phyloP scores from a whole-genome alignment of 2,329 filamentous ascomycete genomes.

The Gliomastix tumulicola region DNA sequence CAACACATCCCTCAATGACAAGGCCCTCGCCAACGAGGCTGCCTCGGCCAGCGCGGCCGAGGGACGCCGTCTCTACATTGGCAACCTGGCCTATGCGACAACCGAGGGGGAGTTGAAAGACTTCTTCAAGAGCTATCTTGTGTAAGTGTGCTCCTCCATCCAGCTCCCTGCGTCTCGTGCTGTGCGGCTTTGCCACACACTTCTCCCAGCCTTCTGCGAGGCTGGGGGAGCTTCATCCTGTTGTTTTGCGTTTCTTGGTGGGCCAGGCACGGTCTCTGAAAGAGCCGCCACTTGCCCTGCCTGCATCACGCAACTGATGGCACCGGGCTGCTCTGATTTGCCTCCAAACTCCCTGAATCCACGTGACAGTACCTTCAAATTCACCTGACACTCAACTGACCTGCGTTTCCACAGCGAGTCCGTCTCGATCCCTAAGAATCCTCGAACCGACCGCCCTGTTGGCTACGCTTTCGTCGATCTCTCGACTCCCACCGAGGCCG shows the following conservation, averaged over 20 bases:
- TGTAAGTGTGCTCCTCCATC: slow-evolving; percentile 58
- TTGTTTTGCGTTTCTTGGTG: too few species aligned
- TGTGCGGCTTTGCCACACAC: neutral
- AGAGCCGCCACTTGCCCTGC: too few species aligned
- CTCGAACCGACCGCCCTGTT: slow-evolving; percentile 95
- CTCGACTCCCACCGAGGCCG: slow-evolving; percentile 86
- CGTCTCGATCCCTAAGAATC: slow-evolving; percentile 98
- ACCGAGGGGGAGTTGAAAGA: slow-evolving; percentile 99
- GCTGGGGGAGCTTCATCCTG: too few species aligned
- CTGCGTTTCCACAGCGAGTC: slow-evolving; percentile 65
- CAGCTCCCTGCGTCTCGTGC: neutral
- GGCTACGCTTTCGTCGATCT: slow-evolving; percentile 99
- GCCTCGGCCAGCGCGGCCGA: slow-evolving; percentile 96
- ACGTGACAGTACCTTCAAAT: too few species aligned
- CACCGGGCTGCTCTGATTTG: too few species aligned
- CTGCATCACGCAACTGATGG: too few species aligned
- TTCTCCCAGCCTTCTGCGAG: too few species aligned
- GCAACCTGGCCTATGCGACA: slow-evolving; percentile 99
- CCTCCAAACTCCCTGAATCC: too few species aligned
- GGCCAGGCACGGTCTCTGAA: too few species aligned
- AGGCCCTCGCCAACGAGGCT: slow-evolving; percentile 71
- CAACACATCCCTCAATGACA: slow-evolving; percentile 62
- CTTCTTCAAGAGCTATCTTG: slow-evolving; percentile 99
- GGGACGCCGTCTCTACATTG: slow-evolving; percentile 98
- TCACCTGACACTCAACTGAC: too few species aligned